A percentile compares a stretch with the other conserved stretches of the same genome.
These are phyloP conservation scores for Podila epigama DNA, from an alignment of 192 early-diverging fungal genomes.

Conservation along the genomic window DNA sequence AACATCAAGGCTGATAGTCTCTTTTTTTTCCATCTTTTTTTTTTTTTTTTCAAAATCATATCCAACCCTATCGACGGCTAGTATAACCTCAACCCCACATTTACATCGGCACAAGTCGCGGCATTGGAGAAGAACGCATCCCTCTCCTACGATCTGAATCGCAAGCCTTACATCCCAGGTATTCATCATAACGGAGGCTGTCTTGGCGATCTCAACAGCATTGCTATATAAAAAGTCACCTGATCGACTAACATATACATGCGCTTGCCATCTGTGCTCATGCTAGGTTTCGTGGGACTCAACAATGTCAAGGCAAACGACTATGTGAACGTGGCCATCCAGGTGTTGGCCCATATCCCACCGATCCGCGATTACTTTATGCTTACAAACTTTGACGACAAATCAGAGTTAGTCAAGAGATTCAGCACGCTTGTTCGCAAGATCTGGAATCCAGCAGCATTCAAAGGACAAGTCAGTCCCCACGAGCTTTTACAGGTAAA, in stretches of 20 bases:
- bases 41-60: not conserved
- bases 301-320: slow-evolving; percentile 97
- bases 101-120: slow-evolving; percentile 70
- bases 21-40: too few relatives aligned
- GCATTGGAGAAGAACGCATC: slow-evolving; percentile 67
- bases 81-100: slow-evolving; percentile 87
- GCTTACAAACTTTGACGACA: slow-evolving; percentile 59
- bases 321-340: slow-evolving; percentile 92
- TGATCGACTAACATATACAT: not conserved
- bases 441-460: slow-evolving; percentile 92
- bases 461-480: slow-evolving; percentile 94
- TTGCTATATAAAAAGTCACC: not conserved
- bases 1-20: too few relatives aligned
- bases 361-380: slow-evolving; percentile 88
- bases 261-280: not conserved
- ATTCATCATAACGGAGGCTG: not conserved
- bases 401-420: slow-evolving; percentile 70
- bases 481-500: slow-evolving; percentile 92
- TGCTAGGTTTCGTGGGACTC: slow-evolving; percentile 85
- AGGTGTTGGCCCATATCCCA: slow-evolving; percentile 85
- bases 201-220: too few relatives aligned
- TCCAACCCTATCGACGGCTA: slow-evolving; percentile 21
- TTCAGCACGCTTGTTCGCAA: slow-evolving; percentile 84
- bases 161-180: slow-evolving; percentile 87
- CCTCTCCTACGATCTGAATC: slow-evolving; percentile 81